A percentile compares a stretch with the other conserved stretches of the same genome.
These are phyloP conservation scores for Fereydounia khargensis DNA, from an alignment of 1,284 basidiomycete genomes.

Conservation along the genomic window DNA sequence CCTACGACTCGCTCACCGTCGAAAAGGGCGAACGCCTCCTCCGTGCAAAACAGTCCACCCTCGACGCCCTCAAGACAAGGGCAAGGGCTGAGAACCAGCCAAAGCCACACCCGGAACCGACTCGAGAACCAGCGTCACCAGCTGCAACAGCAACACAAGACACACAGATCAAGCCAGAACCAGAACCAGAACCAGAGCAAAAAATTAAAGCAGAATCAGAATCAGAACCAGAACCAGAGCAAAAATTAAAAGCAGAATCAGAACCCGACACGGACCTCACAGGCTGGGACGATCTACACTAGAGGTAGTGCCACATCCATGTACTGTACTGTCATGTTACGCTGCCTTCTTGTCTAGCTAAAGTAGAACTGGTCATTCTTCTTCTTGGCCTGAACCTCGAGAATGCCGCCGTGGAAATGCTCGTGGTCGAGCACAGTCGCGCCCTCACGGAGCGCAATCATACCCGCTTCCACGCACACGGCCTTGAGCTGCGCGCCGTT, in stretches of 20 bases:
- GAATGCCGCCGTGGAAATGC: conserved; percentile 56
- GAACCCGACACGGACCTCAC: too few species aligned
- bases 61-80: conserved; percentile 28
- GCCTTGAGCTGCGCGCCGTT: conserved; percentile 66
- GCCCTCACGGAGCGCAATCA: conserved; percentile 94
- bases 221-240: neutral
- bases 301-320: too few species aligned
- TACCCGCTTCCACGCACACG: conserved; percentile 87
- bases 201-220: conserved; percentile 8
- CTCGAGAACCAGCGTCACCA: neutral
- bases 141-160: neutral
- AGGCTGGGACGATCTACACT: conserved; percentile 33
- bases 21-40: conserved; percentile 34
- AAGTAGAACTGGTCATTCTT: conserved; percentile 56
- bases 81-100: neutral
- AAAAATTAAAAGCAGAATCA: too few species aligned
- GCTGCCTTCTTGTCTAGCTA: too few species aligned
- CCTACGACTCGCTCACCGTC: conserved; percentile 31
- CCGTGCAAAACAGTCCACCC: conserved; percentile 28
- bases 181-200: conserved; percentile 1
- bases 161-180: conserved; percentile 6
- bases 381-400: conserved; percentile 58
- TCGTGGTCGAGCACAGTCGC: conserved; percentile 64
- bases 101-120: neutral
- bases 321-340: too few species aligned